These are phyloP conservation scores for Elsinoe necatrix DNA, from an alignment of 2,329 filamentous ascomycete genomes.

Conservation along the genomic window DNA sequence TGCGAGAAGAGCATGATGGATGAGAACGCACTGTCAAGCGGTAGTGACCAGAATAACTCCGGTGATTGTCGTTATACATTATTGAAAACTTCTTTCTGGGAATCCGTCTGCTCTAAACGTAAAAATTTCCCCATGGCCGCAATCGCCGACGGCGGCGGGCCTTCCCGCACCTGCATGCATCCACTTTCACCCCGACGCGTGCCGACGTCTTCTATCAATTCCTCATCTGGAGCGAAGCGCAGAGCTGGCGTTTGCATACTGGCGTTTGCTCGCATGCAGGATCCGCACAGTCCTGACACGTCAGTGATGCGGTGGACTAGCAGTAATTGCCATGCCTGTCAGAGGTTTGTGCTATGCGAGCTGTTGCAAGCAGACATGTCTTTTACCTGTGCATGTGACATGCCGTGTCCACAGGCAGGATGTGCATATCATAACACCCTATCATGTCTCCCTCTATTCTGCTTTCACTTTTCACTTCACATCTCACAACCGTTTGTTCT, in stretches of 20 bases:
- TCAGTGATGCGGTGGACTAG: too few relatives aligned
- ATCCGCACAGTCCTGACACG: neutral
- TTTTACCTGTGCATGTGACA: neutral
- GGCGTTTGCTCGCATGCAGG: neutral
- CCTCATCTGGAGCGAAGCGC: neutral
- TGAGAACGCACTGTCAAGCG: neutral
- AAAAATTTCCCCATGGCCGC: conserved; percentile 10
- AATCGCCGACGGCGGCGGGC: neutral
- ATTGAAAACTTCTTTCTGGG: conserved; percentile 4
- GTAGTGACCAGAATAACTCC: neutral
- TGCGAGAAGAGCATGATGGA: neutral
- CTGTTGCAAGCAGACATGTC: neutral
- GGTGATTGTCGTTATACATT: conserved; percentile 1
- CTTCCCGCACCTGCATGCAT: neutral
- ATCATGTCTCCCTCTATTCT: neutral
- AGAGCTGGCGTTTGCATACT: neutral
- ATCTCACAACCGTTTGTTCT: neutral
- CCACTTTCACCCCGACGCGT: neutral
- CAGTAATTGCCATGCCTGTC: too few relatives aligned
- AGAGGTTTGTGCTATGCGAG: neutral
- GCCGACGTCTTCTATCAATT: neutral
- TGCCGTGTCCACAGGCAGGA: neutral
- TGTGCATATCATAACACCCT: neutral
- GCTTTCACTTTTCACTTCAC: neutral
- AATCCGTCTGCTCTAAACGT: neutral